phyloP scores from a whole-genome alignment of 2,329 filamentous ascomycete species.

The Neobulgaria alba region DNA sequence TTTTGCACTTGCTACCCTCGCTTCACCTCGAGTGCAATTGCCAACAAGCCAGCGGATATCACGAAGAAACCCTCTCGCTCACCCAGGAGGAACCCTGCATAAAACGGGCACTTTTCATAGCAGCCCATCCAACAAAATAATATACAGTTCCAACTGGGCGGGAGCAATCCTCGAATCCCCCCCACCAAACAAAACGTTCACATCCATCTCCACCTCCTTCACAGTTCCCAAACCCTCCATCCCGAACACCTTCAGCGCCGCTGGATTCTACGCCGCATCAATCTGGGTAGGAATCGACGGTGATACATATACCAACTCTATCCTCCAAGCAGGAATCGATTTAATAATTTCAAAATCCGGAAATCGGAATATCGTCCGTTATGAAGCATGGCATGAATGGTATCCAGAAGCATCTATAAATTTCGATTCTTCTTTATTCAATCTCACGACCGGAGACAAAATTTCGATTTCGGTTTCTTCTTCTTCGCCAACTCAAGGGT shows the following conservation, averaged over 20 bases:
- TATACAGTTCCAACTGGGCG: constrained; percentile 50
- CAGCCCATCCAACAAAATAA: constrained; percentile 19
- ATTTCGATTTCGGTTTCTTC: constrained; percentile 33
- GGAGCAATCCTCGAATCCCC: constrained; percentile 41
- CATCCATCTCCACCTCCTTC: constrained; percentile 36
- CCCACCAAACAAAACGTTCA: constrained; percentile 37
- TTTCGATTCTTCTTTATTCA: constrained; percentile 32
- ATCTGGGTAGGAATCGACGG: constrained; percentile 57
- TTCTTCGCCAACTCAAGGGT: constrained; percentile 33
- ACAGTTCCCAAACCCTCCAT: constrained; percentile 5
- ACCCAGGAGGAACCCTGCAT: not conserved
- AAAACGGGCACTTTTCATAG: not conserved
- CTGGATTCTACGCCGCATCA: constrained; percentile 25
- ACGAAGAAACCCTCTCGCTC: no score
- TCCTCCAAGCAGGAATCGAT: constrained; percentile 49
- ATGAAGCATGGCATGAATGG: constrained; percentile 53
- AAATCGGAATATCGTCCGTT: constrained; percentile 28
- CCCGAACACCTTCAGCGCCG: not conserved
- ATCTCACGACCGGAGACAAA: constrained; percentile 36
- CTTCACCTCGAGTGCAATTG: not conserved
- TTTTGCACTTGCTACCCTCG: not conserved
- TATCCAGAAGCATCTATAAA: constrained; percentile 45
- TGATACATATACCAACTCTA: constrained; percentile 44
- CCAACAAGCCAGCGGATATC: constrained; percentile 14
- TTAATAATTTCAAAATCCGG: constrained; percentile 34